phyloP scores from a whole-genome alignment of 2,329 filamentous ascomycete genomes.

The Aspergillaceae sp. region DNA sequence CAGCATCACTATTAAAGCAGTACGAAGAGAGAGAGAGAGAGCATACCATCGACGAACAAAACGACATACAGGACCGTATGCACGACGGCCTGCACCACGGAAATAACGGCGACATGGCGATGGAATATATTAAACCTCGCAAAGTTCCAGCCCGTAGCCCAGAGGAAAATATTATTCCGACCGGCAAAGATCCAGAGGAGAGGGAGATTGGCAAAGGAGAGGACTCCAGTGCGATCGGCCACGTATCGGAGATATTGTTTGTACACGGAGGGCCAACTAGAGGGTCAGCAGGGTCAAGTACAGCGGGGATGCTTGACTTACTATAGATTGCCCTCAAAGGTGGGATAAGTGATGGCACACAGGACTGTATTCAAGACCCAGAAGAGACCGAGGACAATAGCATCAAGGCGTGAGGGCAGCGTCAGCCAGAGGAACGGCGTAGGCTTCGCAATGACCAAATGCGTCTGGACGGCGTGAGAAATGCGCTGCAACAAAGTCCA shows the following conservation, averaged over 20 bases:
- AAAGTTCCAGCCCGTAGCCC: slow-evolving; percentile 62
- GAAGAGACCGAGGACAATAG: slow-evolving; percentile 37
- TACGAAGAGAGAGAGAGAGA: neutral
- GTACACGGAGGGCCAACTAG: slow-evolving; percentile 19
- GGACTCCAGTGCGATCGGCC: slow-evolving; percentile 55
- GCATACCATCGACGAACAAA: slow-evolving; percentile 20
- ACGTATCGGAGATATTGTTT: slow-evolving; percentile 47
- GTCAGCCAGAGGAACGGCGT: slow-evolving; percentile 37
- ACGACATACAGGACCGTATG: slow-evolving; percentile 55
- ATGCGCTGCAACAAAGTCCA: slow-evolving; percentile 3
- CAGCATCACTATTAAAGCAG: neutral
- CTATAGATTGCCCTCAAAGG: slow-evolving; percentile 42
- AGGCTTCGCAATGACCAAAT: slow-evolving; percentile 38
- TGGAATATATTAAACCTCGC: slow-evolving; percentile 60
- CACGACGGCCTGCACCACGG: slow-evolving; percentile 53
- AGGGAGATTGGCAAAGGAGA: slow-evolving; percentile 56
- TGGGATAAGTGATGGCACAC: slow-evolving; percentile 37
- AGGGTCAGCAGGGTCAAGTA: slow-evolving; percentile 2
- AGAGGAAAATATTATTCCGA: slow-evolving; percentile 58
- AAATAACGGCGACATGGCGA: slow-evolving; percentile 55
- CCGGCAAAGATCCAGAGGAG: slow-evolving; percentile 59
- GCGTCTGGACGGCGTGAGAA: slow-evolving; percentile 26
- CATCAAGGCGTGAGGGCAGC: slow-evolving; percentile 42
- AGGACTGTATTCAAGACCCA: slow-evolving; percentile 38
- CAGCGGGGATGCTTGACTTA: slow-evolving; percentile 15